phyloP scores from a whole-genome alignment of 2,329 filamentous ascomycete genomes.

The Microdochium paspali region DNA sequence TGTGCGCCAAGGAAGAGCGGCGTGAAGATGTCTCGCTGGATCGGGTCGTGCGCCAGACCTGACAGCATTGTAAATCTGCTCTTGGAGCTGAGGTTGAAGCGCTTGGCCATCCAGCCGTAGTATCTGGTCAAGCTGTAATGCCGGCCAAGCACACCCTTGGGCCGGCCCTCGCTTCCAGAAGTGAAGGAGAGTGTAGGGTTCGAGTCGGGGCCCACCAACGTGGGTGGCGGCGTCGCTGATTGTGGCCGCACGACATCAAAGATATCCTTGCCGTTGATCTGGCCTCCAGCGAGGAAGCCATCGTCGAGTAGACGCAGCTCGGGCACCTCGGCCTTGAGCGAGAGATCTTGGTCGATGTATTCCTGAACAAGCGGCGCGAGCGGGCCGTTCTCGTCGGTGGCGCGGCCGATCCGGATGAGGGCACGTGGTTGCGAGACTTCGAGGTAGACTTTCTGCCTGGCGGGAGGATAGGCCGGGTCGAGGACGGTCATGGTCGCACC shows the following conservation, averaged over 20 bases:
- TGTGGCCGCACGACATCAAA: conserved; percentile 45
- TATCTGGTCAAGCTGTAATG: conserved; percentile 83
- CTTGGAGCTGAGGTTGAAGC: conserved; percentile 63
- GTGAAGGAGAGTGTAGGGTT: conserved; percentile 69
- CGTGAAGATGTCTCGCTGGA: conserved; percentile 74
- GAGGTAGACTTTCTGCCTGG: conserved; percentile 73
- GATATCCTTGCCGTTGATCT: conserved; percentile 55
- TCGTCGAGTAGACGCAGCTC: conserved; percentile 62
- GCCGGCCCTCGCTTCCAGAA: conserved; percentile 65
- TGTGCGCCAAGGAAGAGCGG: conserved; percentile 79
- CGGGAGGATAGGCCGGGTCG: conserved; percentile 75
- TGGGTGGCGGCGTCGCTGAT: conserved; percentile 49
- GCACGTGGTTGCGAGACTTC: conserved; percentile 68
- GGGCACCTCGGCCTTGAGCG: conserved; percentile 66
- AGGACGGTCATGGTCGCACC: conserved; percentile 58
- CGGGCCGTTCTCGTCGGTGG: conserved; percentile 58
- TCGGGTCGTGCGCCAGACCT: conserved; percentile 72
- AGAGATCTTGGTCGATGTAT: conserved; percentile 66
- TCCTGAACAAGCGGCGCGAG: conserved; percentile 36
- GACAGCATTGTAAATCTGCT: conserved; percentile 75
- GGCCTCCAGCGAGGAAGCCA: conserved; percentile 63
- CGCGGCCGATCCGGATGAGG: conserved; percentile 65
- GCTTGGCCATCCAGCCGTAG: conserved; percentile 87
- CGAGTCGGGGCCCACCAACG: conserved; percentile 79
- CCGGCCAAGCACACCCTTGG: conserved; percentile 79